phyloP scores from a whole-genome alignment of 108 stramenopile genomes.

The Cylindrotheca closterium region DNA sequence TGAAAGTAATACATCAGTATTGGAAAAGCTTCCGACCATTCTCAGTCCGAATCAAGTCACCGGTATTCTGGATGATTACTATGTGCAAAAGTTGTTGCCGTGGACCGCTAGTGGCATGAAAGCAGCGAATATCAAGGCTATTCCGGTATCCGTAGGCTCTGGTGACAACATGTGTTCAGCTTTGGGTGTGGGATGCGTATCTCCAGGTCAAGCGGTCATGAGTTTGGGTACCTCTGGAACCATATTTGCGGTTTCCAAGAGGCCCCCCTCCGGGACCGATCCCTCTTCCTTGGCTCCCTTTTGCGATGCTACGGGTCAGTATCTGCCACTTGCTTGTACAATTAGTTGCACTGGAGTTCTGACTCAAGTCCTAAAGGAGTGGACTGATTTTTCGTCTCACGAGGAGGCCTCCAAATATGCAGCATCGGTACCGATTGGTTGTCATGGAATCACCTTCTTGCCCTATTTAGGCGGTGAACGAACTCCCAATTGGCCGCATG shows the following conservation, averaged over 20 bases:
- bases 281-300: constrained; percentile 13
- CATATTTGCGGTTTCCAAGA: constrained; percentile 19
- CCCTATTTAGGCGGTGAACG: constrained; percentile 27
- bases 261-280: not conserved
- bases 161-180: constrained; percentile 34
- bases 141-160: constrained; percentile 21
- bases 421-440: constrained; percentile 8
- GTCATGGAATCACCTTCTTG: constrained; percentile 23
- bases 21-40: constrained; percentile 4
- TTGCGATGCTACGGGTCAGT: constrained; percentile 11
- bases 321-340: constrained; percentile 23
- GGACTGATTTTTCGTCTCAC: constrained; percentile 8
- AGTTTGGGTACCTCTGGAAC: constrained; percentile 29
- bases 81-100: not conserved
- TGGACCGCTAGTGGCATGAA: too few species aligned
- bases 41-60: constrained; percentile 9
- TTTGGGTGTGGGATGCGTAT: constrained; percentile 14
- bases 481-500: constrained; percentile 30
- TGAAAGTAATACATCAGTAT: constrained; percentile 1
- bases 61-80: constrained; percentile 9
- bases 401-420: constrained; percentile 8
- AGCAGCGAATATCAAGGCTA: not conserved
- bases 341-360: constrained; percentile 30
- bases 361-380: constrained; percentile 10
- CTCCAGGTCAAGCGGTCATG: constrained; percentile 18